These are phyloP conservation scores for Floccularia luteovirens DNA, from an alignment of 768 basidiomycete genomes.

Conservation along the genomic window DNA sequence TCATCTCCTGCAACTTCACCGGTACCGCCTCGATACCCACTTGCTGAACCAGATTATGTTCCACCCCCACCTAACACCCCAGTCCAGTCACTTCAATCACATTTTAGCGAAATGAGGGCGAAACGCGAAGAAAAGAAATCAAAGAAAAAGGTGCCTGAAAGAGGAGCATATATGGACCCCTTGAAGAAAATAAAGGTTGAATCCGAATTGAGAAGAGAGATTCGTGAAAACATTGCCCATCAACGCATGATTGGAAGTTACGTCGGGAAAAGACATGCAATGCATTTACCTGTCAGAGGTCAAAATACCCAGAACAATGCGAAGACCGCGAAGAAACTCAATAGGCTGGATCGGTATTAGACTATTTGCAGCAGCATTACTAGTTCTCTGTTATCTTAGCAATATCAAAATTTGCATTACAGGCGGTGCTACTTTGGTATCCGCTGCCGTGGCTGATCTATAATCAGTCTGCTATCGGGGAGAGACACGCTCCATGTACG, in stretches of 20 bases:
- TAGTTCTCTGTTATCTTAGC: too few species aligned
- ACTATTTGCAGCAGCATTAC: too few species aligned
- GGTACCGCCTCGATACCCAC: constrained; percentile 56
- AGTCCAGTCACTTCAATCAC: constrained; percentile 28
- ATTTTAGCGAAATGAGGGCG: constrained; percentile 23
- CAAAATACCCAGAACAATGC: constrained; percentile 92
- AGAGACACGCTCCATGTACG: too few species aligned
- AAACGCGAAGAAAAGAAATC: constrained; percentile 21
- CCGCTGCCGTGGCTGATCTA: too few species aligned
- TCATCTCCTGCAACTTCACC: constrained; percentile 80
- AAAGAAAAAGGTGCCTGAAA: constrained; percentile 13
- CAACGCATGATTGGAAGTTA: constrained; percentile 93
- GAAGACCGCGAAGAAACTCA: constrained; percentile 85
- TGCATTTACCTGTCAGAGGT: constrained; percentile 89
- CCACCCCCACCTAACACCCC: constrained; percentile 37
- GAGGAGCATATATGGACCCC: constrained; percentile 37
- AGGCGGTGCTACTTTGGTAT: too few species aligned
- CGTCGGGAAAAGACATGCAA: constrained; percentile 87
- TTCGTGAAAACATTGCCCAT: constrained; percentile 89
- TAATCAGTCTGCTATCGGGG: too few species aligned
- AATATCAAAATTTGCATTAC: too few species aligned
- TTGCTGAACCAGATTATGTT: constrained; percentile 48
- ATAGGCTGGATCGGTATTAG: constrained; percentile 80
- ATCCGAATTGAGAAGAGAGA: constrained; percentile 72
- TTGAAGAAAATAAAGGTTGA: constrained; percentile 79